Conservation (phyloP, 305 asterid genomes). For the Solanum hybrid region DNA sequence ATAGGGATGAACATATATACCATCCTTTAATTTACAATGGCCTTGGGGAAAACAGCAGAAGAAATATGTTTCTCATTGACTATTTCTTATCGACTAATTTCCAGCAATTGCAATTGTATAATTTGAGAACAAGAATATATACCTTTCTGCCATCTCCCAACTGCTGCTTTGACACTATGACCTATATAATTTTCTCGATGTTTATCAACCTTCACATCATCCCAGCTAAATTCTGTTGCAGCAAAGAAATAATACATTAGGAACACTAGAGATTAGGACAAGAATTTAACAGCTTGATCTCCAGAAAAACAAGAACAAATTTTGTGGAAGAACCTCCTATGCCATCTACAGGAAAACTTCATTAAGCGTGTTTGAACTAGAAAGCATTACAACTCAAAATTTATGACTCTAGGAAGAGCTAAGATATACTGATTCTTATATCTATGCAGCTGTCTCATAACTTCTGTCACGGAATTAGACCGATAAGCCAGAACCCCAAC, state of each 20-base stretch:
- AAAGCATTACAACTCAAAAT: background rate
- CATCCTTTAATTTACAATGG: background rate
- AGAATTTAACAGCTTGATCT: background rate
- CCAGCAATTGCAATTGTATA: background rate
- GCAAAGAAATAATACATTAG: background rate
- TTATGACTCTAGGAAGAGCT: background rate
- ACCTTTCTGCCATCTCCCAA: slow-evolving; percentile 99
- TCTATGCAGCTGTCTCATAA: background rate
- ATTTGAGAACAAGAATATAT: background rate
- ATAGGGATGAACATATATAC: background rate
- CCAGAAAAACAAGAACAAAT: background rate
- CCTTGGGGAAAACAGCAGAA: background rate
- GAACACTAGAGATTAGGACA: background rate
- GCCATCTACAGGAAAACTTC: background rate
- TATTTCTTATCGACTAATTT: background rate
- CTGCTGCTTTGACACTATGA: slow-evolving; percentile 94
- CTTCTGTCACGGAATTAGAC: background rate
- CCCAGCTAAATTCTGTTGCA: slow-evolving; percentile 89
- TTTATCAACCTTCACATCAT: slow-evolving; percentile 92
- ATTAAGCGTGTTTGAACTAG: background rate
- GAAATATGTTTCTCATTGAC: background rate
- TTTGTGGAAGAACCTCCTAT: background rate
- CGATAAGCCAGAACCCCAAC: background rate
- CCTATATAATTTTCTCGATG: slow-evolving; percentile 93
- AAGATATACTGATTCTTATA: background rate